Evolutionary conservation across 352 stramenopile genomes (phyloP).

Genomic region (Pythium scleroteichum): DNA sequence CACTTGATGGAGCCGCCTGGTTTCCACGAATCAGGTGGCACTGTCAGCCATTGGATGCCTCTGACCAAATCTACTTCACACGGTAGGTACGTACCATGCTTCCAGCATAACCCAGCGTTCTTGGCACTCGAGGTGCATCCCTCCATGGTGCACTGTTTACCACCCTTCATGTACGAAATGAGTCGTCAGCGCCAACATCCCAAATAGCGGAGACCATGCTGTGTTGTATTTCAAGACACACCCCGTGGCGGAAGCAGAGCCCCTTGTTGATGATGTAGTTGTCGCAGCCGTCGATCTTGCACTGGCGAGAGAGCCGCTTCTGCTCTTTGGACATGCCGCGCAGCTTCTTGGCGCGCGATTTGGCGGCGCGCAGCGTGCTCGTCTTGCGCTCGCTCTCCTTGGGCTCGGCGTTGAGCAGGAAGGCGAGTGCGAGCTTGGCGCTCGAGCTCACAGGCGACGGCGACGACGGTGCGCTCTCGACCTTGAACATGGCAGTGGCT

Average conservation of each 20-base stretch:
- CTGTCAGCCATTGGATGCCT: not conserved
- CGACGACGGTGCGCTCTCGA: constrained; percentile 2
- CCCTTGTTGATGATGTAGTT: constrained; percentile 54
- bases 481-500: too few species aligned
- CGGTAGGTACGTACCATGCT: constrained; percentile 35
- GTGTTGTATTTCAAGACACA: constrained; percentile 21
- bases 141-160: constrained; percentile 44
- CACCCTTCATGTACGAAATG: constrained; percentile 38
- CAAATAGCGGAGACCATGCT: not conserved
- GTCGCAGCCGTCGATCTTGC: constrained; percentile 37
- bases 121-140: constrained; percentile 47
- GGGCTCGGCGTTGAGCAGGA: constrained; percentile 20
- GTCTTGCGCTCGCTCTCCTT: constrained; percentile 17
- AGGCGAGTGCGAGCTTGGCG: constrained; percentile 21
- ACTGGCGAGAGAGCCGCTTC: constrained; percentile 37
- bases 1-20: constrained; percentile 25
- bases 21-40: too few species aligned
- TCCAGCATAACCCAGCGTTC: constrained; percentile 48
- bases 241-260: constrained; percentile 49
- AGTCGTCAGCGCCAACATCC: too few species aligned
- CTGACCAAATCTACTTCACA: constrained; percentile 1
- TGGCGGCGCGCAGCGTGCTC: constrained; percentile 12
- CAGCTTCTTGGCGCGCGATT: constrained; percentile 18
- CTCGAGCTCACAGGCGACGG: constrained; percentile 8
- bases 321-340: constrained; percentile 27